Conservation (phyloP, 805 yeast species). For the Saturnispora kantuleensis region DNA sequence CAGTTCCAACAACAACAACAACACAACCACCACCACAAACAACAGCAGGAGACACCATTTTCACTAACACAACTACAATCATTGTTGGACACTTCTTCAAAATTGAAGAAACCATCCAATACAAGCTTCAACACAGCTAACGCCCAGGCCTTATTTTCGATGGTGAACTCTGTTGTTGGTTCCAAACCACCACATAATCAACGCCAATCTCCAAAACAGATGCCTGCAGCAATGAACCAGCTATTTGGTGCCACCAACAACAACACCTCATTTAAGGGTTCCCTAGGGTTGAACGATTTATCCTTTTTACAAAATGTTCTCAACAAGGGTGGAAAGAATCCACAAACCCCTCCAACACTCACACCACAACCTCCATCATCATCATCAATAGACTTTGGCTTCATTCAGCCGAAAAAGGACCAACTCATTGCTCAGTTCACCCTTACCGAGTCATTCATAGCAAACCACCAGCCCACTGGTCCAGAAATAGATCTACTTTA, state of each 20-base stretch:
- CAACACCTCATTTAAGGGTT: conserved; percentile 5
- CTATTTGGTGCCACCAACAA: not conserved
- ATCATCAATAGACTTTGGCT: conserved; percentile 11
- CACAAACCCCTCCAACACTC: not conserved
- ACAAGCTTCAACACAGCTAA: conserved; percentile 10
- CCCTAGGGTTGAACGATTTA: conserved; percentile 14
- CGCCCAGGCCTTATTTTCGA: conserved; percentile 17
- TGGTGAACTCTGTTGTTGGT: conserved; percentile 18
- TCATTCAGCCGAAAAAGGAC: conserved; percentile 14
- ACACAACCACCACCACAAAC: conserved; percentile 16
- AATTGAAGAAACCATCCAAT: not conserved
- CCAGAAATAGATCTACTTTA: conserved; percentile 35
- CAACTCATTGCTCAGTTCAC: conserved; percentile 18
- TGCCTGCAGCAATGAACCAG: conserved; percentile 1
- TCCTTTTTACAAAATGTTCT: conserved; percentile 16
- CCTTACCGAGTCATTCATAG: conserved; percentile 29
- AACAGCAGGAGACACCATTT: conserved; percentile 10
- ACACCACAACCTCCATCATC: not conserved
- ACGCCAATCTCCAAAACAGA: not conserved
- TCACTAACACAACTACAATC: conserved; percentile 14
- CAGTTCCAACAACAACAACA: conserved; percentile 17
- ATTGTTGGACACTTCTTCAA: conserved; percentile 6
- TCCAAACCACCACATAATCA: conserved; percentile 3
- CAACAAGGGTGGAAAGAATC: conserved; percentile 7
- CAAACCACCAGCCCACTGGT: conserved; percentile 27